phyloP scores from a whole-genome alignment of 495 filamentous ascomycete genomes.

The Penicillium fimorum region DNA sequence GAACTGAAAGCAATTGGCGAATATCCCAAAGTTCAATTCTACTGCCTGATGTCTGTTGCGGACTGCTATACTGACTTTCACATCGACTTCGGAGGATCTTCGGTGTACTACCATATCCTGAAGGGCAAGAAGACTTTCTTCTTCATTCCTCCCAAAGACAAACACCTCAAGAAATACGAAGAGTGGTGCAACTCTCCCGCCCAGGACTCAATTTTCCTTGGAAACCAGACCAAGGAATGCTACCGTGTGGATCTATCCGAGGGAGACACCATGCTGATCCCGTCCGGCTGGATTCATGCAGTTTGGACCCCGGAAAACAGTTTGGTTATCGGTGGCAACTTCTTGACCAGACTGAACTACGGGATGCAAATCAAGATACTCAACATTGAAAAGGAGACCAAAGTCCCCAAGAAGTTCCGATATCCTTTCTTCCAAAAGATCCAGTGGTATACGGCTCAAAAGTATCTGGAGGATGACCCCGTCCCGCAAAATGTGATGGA shows the following conservation, averaged over 20 bases:
- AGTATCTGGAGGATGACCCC: constrained; percentile 66
- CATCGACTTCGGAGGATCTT: constrained; percentile 78
- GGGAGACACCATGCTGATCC: constrained; percentile 77
- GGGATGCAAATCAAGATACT: constrained; percentile 69
- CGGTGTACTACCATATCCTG: constrained; percentile 75
- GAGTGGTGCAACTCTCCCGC: constrained; percentile 72
- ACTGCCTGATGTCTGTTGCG: constrained; percentile 76
- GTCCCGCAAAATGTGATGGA: constrained; percentile 58
- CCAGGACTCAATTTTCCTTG: constrained; percentile 69
- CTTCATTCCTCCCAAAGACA: constrained; percentile 73
- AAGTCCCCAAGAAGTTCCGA: constrained; percentile 65
- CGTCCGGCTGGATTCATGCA: constrained; percentile 78
- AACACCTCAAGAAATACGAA: constrained; percentile 74
- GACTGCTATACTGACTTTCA: constrained; percentile 81
- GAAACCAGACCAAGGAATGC: constrained; percentile 69
- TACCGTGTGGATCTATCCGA: constrained; percentile 69
- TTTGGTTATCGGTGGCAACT: constrained; percentile 75
- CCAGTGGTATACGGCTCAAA: constrained; percentile 68
- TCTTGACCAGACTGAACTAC: constrained; percentile 68
- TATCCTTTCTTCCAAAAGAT: constrained; percentile 76
- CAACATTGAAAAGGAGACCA: constrained; percentile 71
- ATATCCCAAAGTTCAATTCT: constrained; percentile 65
- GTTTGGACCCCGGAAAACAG: constrained; percentile 78
- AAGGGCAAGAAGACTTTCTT: constrained; percentile 77
- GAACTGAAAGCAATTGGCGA: constrained; percentile 57